A percentile compares a stretch with the other conserved stretches of the same genome.
Conservation (phyloP, 768 basidiomycete genomes). For the Tulasnella sp. region DNA sequence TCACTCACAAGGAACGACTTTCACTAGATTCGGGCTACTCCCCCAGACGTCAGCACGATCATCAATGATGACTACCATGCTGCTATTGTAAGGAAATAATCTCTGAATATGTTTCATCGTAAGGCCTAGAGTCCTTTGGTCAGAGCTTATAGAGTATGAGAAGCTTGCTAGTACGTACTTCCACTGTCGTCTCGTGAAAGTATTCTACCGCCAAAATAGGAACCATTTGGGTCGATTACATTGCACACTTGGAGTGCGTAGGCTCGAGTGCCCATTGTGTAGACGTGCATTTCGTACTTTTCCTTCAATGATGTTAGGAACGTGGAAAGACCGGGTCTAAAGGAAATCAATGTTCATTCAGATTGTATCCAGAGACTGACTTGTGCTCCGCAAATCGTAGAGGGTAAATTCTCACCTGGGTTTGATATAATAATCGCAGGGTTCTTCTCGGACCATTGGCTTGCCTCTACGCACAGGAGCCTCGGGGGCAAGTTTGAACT, state of each 20-base stretch:
- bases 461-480: slow-evolving; percentile 43
- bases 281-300: slow-evolving; percentile 98
- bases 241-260: slow-evolving; percentile 96
- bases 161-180: slow-evolving; percentile 58
- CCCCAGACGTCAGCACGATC: slow-evolving; percentile 99
- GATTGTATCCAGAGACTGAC: background rate
- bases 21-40: slow-evolving; percentile 94
- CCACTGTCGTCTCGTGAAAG: slow-evolving; percentile 95
- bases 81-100: slow-evolving; percentile 94
- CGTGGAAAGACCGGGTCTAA: slow-evolving; percentile 77
- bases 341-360: background rate
- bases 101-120: slow-evolving; percentile 91
- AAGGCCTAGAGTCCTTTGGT: slow-evolving; percentile 57
- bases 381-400: background rate
- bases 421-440: slow-evolving; percentile 97
- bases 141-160: background rate
- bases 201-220: slow-evolving; percentile 83
- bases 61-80: slow-evolving; percentile 99
- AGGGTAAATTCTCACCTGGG: slow-evolving; percentile 67
- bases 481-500: slow-evolving; percentile 87
- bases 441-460: slow-evolving; percentile 59
- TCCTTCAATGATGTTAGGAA: slow-evolving; percentile 73
- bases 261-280: slow-evolving; percentile 98
- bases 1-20: slow-evolving; percentile 95
- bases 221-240: slow-evolving; percentile 87